These are phyloP conservation scores for Didymella pomorum DNA, from an alignment of 2,329 filamentous ascomycete species.

Conservation along the genomic window DNA sequence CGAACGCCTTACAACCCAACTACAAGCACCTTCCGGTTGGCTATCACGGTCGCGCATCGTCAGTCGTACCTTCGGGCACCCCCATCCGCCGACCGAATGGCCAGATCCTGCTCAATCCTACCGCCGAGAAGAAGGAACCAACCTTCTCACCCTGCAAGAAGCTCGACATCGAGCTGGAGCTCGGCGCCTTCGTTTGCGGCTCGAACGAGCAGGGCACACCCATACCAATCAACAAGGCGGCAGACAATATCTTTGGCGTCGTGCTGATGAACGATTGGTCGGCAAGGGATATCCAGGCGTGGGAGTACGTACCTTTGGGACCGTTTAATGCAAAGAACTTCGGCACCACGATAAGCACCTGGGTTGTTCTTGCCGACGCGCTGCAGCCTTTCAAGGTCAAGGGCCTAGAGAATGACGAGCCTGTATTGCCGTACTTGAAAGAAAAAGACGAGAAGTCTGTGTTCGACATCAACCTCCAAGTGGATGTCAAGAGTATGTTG, in stretches of 20 bases:
- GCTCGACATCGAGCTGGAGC: conserved; percentile 81
- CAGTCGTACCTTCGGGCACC: conserved; percentile 77
- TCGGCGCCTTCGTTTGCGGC: conserved; percentile 76
- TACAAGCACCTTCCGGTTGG: conserved; percentile 83
- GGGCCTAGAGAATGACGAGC: conserved; percentile 63
- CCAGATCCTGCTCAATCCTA: conserved; percentile 73
- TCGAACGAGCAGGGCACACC: conserved; percentile 70
- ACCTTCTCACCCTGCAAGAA: conserved; percentile 69
- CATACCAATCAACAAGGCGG: conserved; percentile 69
- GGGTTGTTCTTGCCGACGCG: conserved; percentile 80
- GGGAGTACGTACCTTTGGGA: conserved; percentile 84
- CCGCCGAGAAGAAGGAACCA: conserved; percentile 68
- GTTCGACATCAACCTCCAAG: conserved; percentile 74
- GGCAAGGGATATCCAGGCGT: conserved; percentile 80
- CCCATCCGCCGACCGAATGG: conserved; percentile 76
- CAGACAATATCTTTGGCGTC: conserved; percentile 77
- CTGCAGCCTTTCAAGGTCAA: conserved; percentile 70
- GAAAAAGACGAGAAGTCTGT: conserved; percentile 67
- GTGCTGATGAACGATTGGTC: conserved; percentile 91
- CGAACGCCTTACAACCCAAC: conserved; percentile 79
- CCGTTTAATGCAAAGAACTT: conserved; percentile 89
- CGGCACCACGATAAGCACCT: conserved; percentile 77
- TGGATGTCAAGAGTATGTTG: conserved; percentile 64
- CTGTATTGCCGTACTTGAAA: conserved; percentile 69
- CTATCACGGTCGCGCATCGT: conserved; percentile 81